Evolutionary conservation across 2,329 filamentous ascomycete species (phyloP).

Genomic region (Aureobasidium uvarum): DNA sequence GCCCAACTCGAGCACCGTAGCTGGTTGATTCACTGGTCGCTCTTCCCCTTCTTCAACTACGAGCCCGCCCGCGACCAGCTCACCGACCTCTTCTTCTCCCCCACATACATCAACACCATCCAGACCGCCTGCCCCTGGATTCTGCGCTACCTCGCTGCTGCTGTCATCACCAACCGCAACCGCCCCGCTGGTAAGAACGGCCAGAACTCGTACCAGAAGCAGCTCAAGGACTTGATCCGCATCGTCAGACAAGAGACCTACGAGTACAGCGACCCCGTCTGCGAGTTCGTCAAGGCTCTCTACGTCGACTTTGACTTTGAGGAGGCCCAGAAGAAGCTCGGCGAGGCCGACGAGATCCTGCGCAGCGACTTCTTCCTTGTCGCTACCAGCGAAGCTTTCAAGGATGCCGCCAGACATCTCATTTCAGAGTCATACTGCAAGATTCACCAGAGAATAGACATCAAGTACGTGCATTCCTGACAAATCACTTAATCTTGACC

Average conservation of each 20-base stretch:
- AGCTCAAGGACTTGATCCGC: slow-evolving; percentile 94
- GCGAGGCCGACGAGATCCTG: slow-evolving; percentile 84
- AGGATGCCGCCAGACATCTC: slow-evolving; percentile 90
- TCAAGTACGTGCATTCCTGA: slow-evolving; percentile 59
- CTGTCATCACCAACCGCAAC: slow-evolving; percentile 83
- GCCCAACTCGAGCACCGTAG: slow-evolving; percentile 95
- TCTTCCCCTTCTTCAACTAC: slow-evolving; percentile 99
- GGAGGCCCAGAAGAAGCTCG: slow-evolving; percentile 86
- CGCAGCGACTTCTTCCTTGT: slow-evolving; percentile 94
- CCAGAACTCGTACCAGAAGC: slow-evolving; percentile 95
- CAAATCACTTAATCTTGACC: too few relatives aligned
- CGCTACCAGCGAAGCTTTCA: slow-evolving; percentile 78
- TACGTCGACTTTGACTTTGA: slow-evolving; percentile 98
- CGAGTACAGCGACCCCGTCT: slow-evolving; percentile 95
- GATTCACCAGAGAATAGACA: slow-evolving; percentile 98
- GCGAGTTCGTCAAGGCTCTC: slow-evolving; percentile 91
- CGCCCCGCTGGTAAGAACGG: slow-evolving; percentile 80
- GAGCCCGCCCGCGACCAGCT: slow-evolving; percentile 85
- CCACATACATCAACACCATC: slow-evolving; percentile 98
- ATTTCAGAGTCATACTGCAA: slow-evolving; percentile 99
- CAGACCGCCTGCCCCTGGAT: slow-evolving; percentile 98
- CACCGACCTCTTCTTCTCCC: slow-evolving; percentile 95
- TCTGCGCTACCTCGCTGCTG: slow-evolving; percentile 86
- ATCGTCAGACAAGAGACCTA: slow-evolving; percentile 97
- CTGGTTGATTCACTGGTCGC: slow-evolving; percentile 96